phyloP scores from a whole-genome alignment of 140 eudicot species.

The Bidens hawaiensis region DNA sequence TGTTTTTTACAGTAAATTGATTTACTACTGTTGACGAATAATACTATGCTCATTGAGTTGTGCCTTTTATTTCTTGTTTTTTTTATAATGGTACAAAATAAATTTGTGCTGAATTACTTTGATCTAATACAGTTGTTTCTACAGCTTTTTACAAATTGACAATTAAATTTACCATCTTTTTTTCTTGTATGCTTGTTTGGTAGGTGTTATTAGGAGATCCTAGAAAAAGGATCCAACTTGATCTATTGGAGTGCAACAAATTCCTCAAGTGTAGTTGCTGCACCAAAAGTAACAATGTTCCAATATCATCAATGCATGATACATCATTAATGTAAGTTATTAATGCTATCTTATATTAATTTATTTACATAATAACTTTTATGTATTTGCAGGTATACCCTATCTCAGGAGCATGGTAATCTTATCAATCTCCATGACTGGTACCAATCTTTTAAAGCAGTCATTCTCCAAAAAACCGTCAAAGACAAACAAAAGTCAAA shows the following conservation, averaged over 20 bases:
- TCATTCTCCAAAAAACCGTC: conserved; percentile 17
- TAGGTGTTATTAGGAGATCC: conserved; percentile 87
- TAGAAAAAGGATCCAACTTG: conserved; percentile 82
- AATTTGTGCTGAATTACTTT: background rate
- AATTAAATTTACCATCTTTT: background rate
- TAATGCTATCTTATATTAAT: no score
- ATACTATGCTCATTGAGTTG: background rate
- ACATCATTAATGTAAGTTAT: conserved; percentile 73
- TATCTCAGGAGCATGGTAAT: conserved; percentile 94
- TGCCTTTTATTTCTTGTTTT: background rate
- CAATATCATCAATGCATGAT: conserved; percentile 75
- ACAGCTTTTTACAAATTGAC: background rate
- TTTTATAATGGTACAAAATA: background rate
- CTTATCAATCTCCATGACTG: conserved; percentile 90
- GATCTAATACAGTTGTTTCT: background rate
- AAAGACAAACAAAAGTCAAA: conserved; percentile 44
- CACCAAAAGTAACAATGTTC: conserved; percentile 43
- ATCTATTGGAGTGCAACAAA: conserved; percentile 61
- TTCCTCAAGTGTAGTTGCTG: conserved; percentile 82
- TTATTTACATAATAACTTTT: no score
- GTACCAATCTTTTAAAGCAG: conserved; percentile 76
- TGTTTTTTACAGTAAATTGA: background rate
- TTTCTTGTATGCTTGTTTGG: conserved; percentile 1
- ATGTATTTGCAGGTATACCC: conserved; percentile 49
- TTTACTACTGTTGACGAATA: background rate